phyloP scores from a whole-genome alignment of 2,329 filamentous ascomycete species.

The Fusarium abutilonis region DNA sequence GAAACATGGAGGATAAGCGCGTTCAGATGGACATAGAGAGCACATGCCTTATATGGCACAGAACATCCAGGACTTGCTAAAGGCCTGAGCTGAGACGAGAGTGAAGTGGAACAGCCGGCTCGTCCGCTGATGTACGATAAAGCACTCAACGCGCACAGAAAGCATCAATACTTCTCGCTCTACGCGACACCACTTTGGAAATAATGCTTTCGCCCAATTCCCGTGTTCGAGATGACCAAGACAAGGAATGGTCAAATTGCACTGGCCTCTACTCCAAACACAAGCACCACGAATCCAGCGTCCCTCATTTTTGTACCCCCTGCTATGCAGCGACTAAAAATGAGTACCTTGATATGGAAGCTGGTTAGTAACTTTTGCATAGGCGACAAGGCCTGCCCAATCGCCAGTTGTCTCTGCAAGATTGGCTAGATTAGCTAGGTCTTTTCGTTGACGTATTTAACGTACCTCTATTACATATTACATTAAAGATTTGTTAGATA shows the following conservation, averaged over 20 bases:
- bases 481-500: not conserved
- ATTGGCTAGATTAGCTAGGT: not conserved
- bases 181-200: not conserved
- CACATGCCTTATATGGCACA: not conserved
- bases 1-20: not conserved
- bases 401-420: constrained; percentile 53
- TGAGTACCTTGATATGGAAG: constrained; percentile 31
- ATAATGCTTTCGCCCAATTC: too few relatives aligned
- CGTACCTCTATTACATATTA: not conserved
- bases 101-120: not conserved
- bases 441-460: not conserved
- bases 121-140: not conserved
- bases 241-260: too few relatives aligned
- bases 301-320: too few relatives aligned
- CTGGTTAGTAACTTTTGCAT: constrained; percentile 48
- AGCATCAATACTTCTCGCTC: not conserved
- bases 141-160: not conserved
- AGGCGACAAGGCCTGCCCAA: constrained; percentile 33
- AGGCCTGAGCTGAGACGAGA: not conserved
- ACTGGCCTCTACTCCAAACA: too few relatives aligned
- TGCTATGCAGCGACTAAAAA: too few relatives aligned
- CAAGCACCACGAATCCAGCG: too few relatives aligned
- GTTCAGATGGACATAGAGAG: not conserved
- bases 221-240: too few relatives aligned
- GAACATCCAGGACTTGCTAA: not conserved